Conservation (phyloP, 1,284 basidiomycete genomes). For the Quambalaria eucalypti region DNA sequence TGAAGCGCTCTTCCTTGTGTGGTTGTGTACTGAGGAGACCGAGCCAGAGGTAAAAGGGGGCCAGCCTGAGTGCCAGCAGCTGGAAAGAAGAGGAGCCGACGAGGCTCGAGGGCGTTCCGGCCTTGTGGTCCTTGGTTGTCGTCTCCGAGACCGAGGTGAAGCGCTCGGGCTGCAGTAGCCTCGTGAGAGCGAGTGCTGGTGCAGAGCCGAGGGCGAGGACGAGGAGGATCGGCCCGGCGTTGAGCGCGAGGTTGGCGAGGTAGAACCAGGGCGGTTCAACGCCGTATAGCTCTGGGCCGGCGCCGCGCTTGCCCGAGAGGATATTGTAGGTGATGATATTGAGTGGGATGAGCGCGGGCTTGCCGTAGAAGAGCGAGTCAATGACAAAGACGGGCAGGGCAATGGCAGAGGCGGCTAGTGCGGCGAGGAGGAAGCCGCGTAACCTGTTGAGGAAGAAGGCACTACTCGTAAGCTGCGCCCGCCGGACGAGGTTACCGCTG, state of each 20-base stretch:
- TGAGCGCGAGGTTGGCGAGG: conserved; percentile 59
- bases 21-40: conserved; percentile 68
- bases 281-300: conserved; percentile 82
- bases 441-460: conserved; percentile 52
- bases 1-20: conserved; percentile 97
- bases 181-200: conserved; percentile 70
- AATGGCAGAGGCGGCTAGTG: conserved; percentile 59
- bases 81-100: conserved; percentile 13
- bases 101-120: not conserved
- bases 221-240: conserved; percentile 74
- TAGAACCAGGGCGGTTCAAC: conserved; percentile 64
- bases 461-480: conserved; percentile 3
- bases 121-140: conserved; percentile 3
- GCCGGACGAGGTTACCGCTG: conserved; percentile 50
- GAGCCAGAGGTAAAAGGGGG: conserved; percentile 83
- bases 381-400: conserved; percentile 50
- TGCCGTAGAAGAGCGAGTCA: conserved; percentile 81
- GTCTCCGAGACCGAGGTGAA: conserved; percentile 47
- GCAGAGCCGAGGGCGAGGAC: conserved; percentile 57
- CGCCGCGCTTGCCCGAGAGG: conserved; percentile 56
- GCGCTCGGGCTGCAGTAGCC: conserved; percentile 64
- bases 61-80: conserved; percentile 64
- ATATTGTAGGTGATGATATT: conserved; percentile 93
- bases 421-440: conserved; percentile 53
- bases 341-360: conserved; percentile 69